Conservation (phyloP, 352 stramenopile genomes). For the Elongisporangium senticosum region DNA sequence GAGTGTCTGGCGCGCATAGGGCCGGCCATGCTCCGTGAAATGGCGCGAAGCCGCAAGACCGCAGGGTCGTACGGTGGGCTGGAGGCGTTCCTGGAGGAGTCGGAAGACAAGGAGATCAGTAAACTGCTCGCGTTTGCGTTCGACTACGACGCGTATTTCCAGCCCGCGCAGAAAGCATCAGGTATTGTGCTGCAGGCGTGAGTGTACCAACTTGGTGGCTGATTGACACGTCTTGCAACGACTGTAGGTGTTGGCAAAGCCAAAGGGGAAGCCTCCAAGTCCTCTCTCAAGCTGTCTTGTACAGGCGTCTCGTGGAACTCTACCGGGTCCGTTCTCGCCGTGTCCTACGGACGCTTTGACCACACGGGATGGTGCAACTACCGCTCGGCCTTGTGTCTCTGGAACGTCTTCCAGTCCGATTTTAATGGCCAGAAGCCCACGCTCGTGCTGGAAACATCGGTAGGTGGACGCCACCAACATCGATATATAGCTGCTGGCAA, state of each 20-base stretch:
- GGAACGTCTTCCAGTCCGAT: constrained; percentile 80
- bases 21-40: constrained; percentile 53
- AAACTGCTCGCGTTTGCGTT: constrained; percentile 65
- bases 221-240: neutral
- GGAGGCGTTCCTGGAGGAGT: constrained; percentile 52
- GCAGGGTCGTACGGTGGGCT: constrained; percentile 50
- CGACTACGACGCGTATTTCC: constrained; percentile 70
- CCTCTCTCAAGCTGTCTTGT: constrained; percentile 63
- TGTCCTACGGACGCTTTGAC: constrained; percentile 81
- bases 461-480: constrained; percentile 14
- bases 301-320: constrained; percentile 85
- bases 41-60: constrained; percentile 32
- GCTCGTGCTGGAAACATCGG: constrained; percentile 74
- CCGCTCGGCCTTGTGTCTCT: constrained; percentile 78
- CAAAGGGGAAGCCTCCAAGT: constrained; percentile 10
- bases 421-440: constrained; percentile 59
- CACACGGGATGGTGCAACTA: constrained; percentile 87
- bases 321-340: constrained; percentile 76
- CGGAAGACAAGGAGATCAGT: constrained; percentile 52
- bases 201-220: neutral
- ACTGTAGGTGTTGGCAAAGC: constrained; percentile 4
- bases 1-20: constrained; percentile 41
- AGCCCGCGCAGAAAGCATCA: constrained; percentile 23
- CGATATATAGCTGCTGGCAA: neutral
- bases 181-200: neutral